These are phyloP conservation scores for Excoecaria agallocha DNA, from an alignment of 345 rosid genomes.

Conservation along the genomic window DNA sequence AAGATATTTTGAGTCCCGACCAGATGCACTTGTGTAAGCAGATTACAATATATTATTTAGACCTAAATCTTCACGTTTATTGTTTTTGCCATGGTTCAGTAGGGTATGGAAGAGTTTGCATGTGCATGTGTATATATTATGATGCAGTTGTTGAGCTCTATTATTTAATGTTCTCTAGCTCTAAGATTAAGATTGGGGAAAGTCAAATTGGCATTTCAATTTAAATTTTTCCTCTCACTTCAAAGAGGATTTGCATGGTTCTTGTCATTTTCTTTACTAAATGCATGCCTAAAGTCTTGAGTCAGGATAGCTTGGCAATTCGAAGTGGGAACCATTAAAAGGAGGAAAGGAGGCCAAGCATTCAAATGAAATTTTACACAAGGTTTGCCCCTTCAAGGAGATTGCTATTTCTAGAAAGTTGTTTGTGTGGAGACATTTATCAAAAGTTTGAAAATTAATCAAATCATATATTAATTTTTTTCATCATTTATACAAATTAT, in stretches of 20 bases:
- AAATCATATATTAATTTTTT: constrained; percentile 14
- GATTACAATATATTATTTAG: constrained; percentile 1
- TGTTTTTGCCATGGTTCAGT: background rate
- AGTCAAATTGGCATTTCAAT: background rate
- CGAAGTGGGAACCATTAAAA: constrained; percentile 93
- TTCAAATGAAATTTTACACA: constrained; percentile 92
- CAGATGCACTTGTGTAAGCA: constrained; percentile 97
- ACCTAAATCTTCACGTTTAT: background rate
- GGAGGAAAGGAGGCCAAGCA: constrained; percentile 96
- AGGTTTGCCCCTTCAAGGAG: constrained; percentile 43
- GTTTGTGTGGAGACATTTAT: too few relatives aligned
- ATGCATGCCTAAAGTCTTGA: background rate
- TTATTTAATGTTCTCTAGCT: background rate
- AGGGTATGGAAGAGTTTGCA: background rate
- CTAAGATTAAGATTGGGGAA: background rate
- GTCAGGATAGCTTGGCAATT: constrained; percentile 53
- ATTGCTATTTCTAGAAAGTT: background rate
- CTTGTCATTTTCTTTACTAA: background rate
- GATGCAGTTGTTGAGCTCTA: background rate
- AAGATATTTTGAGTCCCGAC: constrained; percentile 97
- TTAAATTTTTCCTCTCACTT: background rate
- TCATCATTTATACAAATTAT: constrained; percentile 55
- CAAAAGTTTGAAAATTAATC: background rate
- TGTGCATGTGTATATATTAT: background rate
- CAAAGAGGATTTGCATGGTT: background rate